Conservation (phyloP, 805 yeast species). For the Millerozyma miso region DNA sequence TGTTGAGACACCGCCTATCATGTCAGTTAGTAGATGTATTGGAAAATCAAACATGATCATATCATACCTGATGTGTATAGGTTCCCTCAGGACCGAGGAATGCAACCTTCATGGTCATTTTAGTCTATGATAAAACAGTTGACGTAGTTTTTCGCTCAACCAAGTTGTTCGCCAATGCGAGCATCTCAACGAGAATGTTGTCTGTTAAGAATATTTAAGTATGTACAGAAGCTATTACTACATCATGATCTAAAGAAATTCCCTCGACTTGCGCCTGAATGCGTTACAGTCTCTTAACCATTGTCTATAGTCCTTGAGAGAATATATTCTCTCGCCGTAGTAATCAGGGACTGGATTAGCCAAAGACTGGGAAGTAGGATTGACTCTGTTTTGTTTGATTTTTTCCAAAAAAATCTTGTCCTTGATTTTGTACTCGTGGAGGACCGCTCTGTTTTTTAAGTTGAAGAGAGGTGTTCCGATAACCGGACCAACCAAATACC, state of each 20-base stretch:
- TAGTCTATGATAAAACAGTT: background rate
- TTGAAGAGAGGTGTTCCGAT: conserved; percentile 69
- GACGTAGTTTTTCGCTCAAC: background rate
- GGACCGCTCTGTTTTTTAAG: conserved; percentile 42
- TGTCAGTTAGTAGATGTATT: conserved; percentile 3
- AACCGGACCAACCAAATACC: conserved; percentile 81
- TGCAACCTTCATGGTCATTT: conserved; percentile 45
- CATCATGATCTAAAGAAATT: conserved; percentile 46
- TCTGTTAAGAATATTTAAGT: background rate
- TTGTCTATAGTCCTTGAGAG: conserved; percentile 80
- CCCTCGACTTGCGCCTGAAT: conserved; percentile 75
- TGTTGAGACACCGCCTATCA: conserved; percentile 46
- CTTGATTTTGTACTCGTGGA: conserved; percentile 51
- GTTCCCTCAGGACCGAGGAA: conserved; percentile 91
- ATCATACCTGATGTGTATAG: conserved; percentile 77
- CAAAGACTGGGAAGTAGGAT: conserved; percentile 86
- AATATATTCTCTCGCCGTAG: conserved; percentile 92
- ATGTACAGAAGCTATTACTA: background rate
- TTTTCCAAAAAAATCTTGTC: conserved; percentile 73
- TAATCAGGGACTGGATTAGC: conserved; percentile 97
- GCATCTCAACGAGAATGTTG: background rate
- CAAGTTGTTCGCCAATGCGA: background rate
- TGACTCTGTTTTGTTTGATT: conserved; percentile 76
- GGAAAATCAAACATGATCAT: background rate
- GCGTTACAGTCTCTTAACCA: conserved; percentile 96